Conservation (phyloP, 2,329 filamentous ascomycete species). For the Aspergillus floridensis region DNA sequence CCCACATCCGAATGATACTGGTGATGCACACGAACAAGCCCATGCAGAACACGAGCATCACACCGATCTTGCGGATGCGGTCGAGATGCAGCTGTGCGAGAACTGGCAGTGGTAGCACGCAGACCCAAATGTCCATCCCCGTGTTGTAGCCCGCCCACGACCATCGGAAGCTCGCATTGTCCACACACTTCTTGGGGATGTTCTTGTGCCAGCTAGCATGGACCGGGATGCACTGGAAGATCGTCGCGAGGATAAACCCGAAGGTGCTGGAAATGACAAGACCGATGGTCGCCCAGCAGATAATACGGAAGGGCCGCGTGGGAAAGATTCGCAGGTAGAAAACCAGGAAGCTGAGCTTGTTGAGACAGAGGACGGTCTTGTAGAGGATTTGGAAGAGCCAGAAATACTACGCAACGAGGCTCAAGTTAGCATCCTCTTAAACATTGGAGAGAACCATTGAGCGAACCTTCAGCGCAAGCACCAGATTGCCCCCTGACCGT, state of each 20-base stretch:
- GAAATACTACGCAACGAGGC: not conserved
- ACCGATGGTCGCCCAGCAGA: conserved; percentile 16
- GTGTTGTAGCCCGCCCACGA: conserved; percentile 8
- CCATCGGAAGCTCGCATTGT: conserved; percentile 2
- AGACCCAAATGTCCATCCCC: conserved; percentile 3
- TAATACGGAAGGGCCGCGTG: conserved; percentile 14
- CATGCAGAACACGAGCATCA: conserved; percentile 9
- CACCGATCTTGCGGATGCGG: not conserved
- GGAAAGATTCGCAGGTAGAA: conserved; percentile 33
- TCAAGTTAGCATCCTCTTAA: not conserved
- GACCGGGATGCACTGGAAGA: conserved; percentile 10
- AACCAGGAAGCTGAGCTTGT: conserved; percentile 30
- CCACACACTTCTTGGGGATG: conserved; percentile 1
- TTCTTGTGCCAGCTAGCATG: conserved; percentile 4
- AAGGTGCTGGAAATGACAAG: conserved; percentile 12
- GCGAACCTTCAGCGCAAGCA: conserved; percentile 2
- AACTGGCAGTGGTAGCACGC: conserved; percentile 3
- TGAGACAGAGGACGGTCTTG: conserved; percentile 4
- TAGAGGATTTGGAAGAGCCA: conserved; percentile 9
- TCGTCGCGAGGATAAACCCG: conserved; percentile 3
- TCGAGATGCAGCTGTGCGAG: conserved; percentile 4
- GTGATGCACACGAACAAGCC: conserved; percentile 7
- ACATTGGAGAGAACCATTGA: not conserved
- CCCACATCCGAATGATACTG: conserved; percentile 6
- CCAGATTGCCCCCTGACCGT: conserved; percentile 1